Evolutionary conservation across 2,329 filamentous ascomycete species (phyloP), one percentile per base, ranked within the genome.

Genomic region (Purpureocillium lavendulum): DNA sequence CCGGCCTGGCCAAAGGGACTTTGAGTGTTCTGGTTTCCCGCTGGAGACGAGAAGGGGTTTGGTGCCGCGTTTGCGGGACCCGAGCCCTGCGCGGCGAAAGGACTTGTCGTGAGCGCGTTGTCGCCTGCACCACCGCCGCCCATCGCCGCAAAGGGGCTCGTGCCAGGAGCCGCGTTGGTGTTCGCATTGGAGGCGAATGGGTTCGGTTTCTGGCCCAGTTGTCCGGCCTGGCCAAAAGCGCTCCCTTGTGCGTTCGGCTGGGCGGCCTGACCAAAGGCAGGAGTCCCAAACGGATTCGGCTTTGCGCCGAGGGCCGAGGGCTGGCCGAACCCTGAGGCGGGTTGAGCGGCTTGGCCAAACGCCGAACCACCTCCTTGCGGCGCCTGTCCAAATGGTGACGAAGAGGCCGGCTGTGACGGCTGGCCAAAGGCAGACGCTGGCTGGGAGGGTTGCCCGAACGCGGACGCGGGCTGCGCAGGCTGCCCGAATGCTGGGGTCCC

Each of bases 381-480:
- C 31, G 57, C 44, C 40, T 65, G 59, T 2, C 67, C 67, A 48
- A 71, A 70, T 0, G 62, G 49, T 2, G 58, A 53, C 33, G 54
- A 17, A 35, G 47, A 8, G 49, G 40, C 11, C 2, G 34, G 52
- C 41, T 35, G 63, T 51, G 31, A 55, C 52, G 58, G 46, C 40
- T 64, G 57, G 5, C 58, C 60, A 31, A 65, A 63, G 2, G 55
- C 43, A 1, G 59, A 40, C 7, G 53, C 50, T 30, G 59, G 52
- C 39, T 65, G 62, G 7, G 69, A 59, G 10, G 64, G 49, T 40
- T 71, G 62, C 2, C 65, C 60, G 49, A 73, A 73, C 0, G 53
- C 46, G 4, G 55, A 47, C 7, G 55, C 49, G 12, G 55, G 48
- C 33, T 64, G 57, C 36, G 57, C 47, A 16, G 64, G 50, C 40